Evolutionary conservation across 768 basidiomycete genomes (phyloP), one percentile per base, ranked within the genome.

Genomic region (Russula abietina): DNA sequence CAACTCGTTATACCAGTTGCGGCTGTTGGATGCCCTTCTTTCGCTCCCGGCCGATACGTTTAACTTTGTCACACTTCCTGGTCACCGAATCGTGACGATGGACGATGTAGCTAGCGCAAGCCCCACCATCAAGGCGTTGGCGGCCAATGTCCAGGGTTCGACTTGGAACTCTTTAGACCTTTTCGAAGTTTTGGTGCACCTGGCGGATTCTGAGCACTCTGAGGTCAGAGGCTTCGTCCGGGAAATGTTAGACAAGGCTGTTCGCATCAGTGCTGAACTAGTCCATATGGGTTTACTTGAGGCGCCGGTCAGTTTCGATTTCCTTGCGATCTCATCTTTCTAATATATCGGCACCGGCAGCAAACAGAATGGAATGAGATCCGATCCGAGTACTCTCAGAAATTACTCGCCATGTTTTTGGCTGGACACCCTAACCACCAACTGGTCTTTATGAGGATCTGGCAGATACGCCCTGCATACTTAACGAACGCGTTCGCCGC

Each of bases 101-200:
- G 93, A 95, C 53, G 93, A 96, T 65, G 89, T 94, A 45, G 81
- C 89, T 2, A 78, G 81, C 49, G 88, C 91, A 17, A 91, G 89
- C 69, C 89, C 91, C 32, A 92, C 90, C n/a, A 94, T 96, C 77
- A 93, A 93, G 73, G 84, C 89, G 0, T 79, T 96, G 39, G 93
- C 94, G 0, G 87, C 86, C 2, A 93, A 91, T 68, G 91, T 96
- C 33, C 94, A 98, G 72, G 87, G 87, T 2, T 87, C 91, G 67
- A 89, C 92, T 0, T 98, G 95, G 95, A 98, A 98, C 72, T 93
- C 91, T 6, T 77, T 93, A 10, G 93, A 97, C 68, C 76, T 98
- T 46, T 91, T 95, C 68, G 86, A 93, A 73, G 86, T 93, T 32
- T 78, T 98, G 3, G 87, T 96, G n/a, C 81, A 84, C 60, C 79